A percentile compares a stretch with the other conserved stretches of the same genome.
phyloP scores from a whole-genome alignment of 2,329 filamentous ascomycete genomes.

The Ophiostoma sp. region DNA sequence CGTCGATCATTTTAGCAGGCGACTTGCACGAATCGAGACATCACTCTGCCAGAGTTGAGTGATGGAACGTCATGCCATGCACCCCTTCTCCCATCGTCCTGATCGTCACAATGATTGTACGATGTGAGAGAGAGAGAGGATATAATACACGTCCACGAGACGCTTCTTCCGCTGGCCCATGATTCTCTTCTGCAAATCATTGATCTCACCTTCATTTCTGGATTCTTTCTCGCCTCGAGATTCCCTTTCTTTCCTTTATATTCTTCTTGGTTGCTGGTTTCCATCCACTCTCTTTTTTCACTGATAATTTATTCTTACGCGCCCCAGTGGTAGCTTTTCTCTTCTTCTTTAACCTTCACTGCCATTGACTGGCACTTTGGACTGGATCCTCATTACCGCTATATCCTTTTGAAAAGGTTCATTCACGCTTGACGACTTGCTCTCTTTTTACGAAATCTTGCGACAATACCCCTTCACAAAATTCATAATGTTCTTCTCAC shows the following conservation, averaged over 20 bases:
- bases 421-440: neutral
- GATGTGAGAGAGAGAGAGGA: neutral
- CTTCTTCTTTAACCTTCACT: neutral
- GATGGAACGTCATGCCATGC: neutral
- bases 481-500: conserved; percentile 28
- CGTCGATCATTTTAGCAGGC: neutral
- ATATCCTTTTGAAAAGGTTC: conserved; percentile 26
- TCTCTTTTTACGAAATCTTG: neutral
- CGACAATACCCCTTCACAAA: neutral
- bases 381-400: conserved; percentile 9
- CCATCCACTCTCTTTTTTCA: conserved; percentile 14
- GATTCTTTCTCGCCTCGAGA: conserved; percentile 2
- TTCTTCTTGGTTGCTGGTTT: conserved; percentile 17
- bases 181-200: conserved; percentile 20
- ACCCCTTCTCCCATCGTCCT: neutral
- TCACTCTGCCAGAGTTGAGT: neutral
- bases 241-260: conserved; percentile 15
- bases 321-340: conserved; percentile 29
- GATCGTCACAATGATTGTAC: neutral
- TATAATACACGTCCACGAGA: conserved; percentile 19
- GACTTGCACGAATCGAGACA: neutral
- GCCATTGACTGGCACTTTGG: conserved; percentile 13
- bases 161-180: neutral
- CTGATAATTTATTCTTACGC: conserved; percentile 20
- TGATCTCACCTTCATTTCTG: conserved; percentile 21